Evolutionary conservation across 108 stramenopile species (phyloP).

Genomic region (Seminavis robusta): DNA sequence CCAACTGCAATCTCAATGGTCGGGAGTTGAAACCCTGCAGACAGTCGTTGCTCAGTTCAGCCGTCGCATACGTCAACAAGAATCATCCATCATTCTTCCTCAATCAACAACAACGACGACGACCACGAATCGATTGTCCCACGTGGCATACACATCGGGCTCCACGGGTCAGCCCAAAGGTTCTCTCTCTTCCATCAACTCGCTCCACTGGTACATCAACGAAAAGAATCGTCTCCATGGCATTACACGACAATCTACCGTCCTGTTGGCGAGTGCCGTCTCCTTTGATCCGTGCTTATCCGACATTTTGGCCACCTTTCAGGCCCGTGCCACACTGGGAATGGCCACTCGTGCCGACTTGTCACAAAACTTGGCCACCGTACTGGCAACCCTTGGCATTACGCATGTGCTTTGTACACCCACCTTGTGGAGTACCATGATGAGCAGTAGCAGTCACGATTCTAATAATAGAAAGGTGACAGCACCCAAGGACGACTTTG

Average conservation of each 20-base stretch:
- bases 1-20: too few species aligned
- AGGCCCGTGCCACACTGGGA: constrained; percentile 47
- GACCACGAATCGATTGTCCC: constrained; percentile 35
- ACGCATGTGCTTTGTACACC: constrained; percentile 83
- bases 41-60: not conserved
- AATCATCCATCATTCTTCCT: too few species aligned
- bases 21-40: constrained; percentile 7
- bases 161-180: constrained; percentile 96
- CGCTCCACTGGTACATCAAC: constrained; percentile 56
- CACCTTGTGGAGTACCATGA: constrained; percentile 62
- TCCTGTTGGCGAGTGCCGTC: constrained; percentile 73
- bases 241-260: constrained; percentile 35
- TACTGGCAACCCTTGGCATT: constrained; percentile 32
- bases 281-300: constrained; percentile 85
- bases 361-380: constrained; percentile 13
- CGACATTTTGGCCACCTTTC: constrained; percentile 71
- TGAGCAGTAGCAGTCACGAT: constrained; percentile 2
- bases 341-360: constrained; percentile 41
- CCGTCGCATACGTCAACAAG: not conserved
- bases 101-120: not conserved
- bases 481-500: not conserved
- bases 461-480: not conserved
- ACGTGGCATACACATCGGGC: constrained; percentile 93
- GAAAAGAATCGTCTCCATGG: constrained; percentile 63
- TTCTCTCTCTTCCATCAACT: constrained; percentile 61